Evolutionary conservation across 139 green algal species (phyloP).

Genomic region (Spirogloea muscicola): DNA sequence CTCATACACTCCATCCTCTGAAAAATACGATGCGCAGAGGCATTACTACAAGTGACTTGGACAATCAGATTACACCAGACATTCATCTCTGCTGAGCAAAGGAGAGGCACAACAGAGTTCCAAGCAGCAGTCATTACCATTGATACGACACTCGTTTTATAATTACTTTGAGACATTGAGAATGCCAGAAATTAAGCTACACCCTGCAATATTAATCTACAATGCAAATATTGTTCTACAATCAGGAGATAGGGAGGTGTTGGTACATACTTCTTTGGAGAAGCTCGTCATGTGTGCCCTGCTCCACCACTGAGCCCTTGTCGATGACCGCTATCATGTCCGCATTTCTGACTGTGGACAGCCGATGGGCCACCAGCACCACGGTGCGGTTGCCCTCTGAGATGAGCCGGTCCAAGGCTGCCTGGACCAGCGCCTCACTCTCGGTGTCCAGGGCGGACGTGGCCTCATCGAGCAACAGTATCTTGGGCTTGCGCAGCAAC

Average conservation of each 20-base stretch:
- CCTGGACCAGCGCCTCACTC: conserved; percentile 49
- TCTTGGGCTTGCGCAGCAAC: conserved; percentile 45
- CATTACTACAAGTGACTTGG: background rate
- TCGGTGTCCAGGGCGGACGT: conserved; percentile 57
- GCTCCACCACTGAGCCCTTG: conserved; percentile 44
- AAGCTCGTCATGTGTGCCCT: conserved; percentile 46
- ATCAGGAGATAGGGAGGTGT: conserved; percentile 10
- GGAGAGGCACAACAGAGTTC: conserved; percentile 6
- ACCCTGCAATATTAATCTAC: conserved; percentile 4
- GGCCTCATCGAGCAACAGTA: conserved; percentile 56
- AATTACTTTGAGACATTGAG: conserved; percentile 1
- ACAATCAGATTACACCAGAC: background rate
- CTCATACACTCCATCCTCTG: conserved; percentile 44
- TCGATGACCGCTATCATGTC: conserved; percentile 52
- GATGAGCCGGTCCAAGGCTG: conserved; percentile 44
- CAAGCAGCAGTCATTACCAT: no score
- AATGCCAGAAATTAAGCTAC: conserved; percentile 28
- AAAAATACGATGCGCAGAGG: background rate
- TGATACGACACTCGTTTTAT: no score
- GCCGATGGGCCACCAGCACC: conserved; percentile 51
- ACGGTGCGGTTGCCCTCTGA: conserved; percentile 27
- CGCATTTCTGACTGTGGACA: conserved; percentile 48
- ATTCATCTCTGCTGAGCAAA: conserved; percentile 9
- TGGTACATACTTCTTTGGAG: conserved; percentile 17
- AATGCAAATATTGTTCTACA: conserved; percentile 8